Base-by-base conservation (phyloP, 1,139 yeast species). In the Scheffersomyces cryptocercus region DNA sequence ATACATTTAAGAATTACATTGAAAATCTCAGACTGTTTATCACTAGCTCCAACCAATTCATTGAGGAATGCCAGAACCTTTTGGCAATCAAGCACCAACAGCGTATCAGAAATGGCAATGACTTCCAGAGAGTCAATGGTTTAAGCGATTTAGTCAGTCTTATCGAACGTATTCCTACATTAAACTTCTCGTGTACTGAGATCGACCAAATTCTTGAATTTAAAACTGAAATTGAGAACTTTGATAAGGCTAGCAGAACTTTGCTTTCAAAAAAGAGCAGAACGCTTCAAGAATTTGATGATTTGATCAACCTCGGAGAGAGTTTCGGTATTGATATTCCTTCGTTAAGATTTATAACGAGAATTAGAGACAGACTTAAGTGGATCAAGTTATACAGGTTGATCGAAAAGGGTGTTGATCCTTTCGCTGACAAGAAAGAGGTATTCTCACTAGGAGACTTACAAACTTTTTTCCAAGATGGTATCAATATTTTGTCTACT, bases 301-400 rank as follows among this genome's bases (percentile, higher is more conserved):
- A 76, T 39, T 60, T 78, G 48, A 73, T 76, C 26, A 72, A 64
- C 38, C 60, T 80, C 29, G 91, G 91, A 2, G 73, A 73, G 47
- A 73, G 82, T 11, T 77, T 84, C 55, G 87, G 87, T 3, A 61
- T 85, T 30, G 72, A 70, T 8, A 61, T 85, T 15, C 77, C 82
- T 2, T 76, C 85, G 1, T 65, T 82, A 31, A 63, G 61, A 11
- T 68, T 77, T 39, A 58, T 86, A 36, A 75, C 71, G 12, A 67
- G 81, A 44, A 61, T 83, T 15, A 65, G 81, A 36, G 72, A 71
- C 38, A 68, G 81, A 42, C 52, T 75, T 38, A 62, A 61, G 35
- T 85, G 91, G 90, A 45, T 73, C 4, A 62, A 67, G 7, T 59
- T 58, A 6, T 75, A 61, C 38, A 58, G 64, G 4, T 51, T 64